A percentile compares a stretch with the other conserved stretches of the same genome.
phyloP scores from a whole-genome alignment of 106 monocot species.

The Posidonia australis region DNA sequence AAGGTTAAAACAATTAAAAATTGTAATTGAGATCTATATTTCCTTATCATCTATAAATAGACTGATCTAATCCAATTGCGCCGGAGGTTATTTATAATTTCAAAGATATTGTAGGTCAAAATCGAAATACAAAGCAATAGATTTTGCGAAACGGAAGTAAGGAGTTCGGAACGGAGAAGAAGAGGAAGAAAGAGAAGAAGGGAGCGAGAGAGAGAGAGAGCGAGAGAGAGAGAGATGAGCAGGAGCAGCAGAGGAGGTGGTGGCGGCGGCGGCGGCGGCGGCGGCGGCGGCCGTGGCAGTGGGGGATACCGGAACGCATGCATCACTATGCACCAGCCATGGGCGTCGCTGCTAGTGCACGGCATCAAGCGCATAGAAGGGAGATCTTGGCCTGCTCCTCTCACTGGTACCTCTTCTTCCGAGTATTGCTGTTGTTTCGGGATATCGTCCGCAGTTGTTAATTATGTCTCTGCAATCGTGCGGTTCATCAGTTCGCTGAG shows the following conservation, averaged over 20 bases:
- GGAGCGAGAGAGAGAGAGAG: too few relatives aligned
- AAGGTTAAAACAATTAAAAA: too few relatives aligned
- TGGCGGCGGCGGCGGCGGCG: not conserved
- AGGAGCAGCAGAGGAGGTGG: too few relatives aligned
- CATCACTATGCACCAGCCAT: slow-evolving; percentile 96
- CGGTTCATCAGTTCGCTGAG: too few relatives aligned
- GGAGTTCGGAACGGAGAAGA: not conserved
- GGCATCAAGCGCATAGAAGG: slow-evolving; percentile 94
- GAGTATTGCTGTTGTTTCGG: too few relatives aligned
- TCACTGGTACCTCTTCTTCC: slow-evolving; percentile 33
- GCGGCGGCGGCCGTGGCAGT: slow-evolving; percentile 12
- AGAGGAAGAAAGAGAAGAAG: not conserved
- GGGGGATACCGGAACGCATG: slow-evolving; percentile 53
- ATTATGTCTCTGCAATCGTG: too few relatives aligned
- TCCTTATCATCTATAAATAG: too few relatives aligned
- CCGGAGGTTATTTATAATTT: not conserved
- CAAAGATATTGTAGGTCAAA: not conserved
- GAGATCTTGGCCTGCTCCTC: slow-evolving; percentile 79
- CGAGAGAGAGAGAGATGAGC: not conserved
- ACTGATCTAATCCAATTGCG: too few relatives aligned
- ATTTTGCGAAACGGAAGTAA: not conserved
- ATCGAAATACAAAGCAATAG: not conserved
- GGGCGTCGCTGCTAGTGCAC: slow-evolving; percentile 80
- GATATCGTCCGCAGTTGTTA: too few relatives aligned
- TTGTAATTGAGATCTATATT: too few relatives aligned